Conservation (phyloP, 2,329 filamentous ascomycete species). For the Alternaria panax region DNA sequence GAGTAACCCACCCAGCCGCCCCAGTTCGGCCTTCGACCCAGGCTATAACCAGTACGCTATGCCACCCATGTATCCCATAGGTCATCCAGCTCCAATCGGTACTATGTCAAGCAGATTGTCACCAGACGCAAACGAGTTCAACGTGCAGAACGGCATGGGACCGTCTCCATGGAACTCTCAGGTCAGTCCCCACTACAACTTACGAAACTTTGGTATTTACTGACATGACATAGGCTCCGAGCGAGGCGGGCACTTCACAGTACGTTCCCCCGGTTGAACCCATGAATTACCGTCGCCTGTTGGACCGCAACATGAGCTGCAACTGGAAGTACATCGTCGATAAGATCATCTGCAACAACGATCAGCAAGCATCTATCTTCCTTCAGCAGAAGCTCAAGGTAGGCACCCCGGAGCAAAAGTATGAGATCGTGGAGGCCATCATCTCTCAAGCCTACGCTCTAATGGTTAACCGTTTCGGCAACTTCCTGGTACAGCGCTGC, state of each 20-base stretch:
- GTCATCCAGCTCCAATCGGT: slow-evolving; percentile 48
- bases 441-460: slow-evolving; percentile 92
- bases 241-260: slow-evolving; percentile 55
- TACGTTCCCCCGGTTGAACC: slow-evolving; percentile 89
- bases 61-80: slow-evolving; percentile 36
- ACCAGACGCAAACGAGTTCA: slow-evolving; percentile 58
- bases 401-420: slow-evolving; percentile 92
- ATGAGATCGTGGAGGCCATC: slow-evolving; percentile 95
- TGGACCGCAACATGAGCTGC: slow-evolving; percentile 95
- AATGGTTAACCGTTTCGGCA: slow-evolving; percentile 98
- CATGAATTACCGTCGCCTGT: slow-evolving; percentile 91
- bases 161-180: slow-evolving; percentile 52
- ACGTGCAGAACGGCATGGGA: slow-evolving; percentile 36
- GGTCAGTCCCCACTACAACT: slow-evolving; percentile 23
- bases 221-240: slow-evolving; percentile 31
- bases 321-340: slow-evolving; percentile 99
- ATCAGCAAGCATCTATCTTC: slow-evolving; percentile 98
- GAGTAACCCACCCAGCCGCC: slow-evolving; percentile 47
- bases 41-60: slow-evolving; percentile 45
- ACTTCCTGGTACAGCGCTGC: slow-evolving; percentile 97
- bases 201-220: not conserved
- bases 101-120: slow-evolving; percentile 52
- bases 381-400: slow-evolving; percentile 99
- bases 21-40: slow-evolving; percentile 47
- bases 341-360: slow-evolving; percentile 99